These are phyloP conservation scores for Schoenoplectus triqueter DNA, from an alignment of 202 grass and related monocot genomes.

Conservation along the genomic window DNA sequence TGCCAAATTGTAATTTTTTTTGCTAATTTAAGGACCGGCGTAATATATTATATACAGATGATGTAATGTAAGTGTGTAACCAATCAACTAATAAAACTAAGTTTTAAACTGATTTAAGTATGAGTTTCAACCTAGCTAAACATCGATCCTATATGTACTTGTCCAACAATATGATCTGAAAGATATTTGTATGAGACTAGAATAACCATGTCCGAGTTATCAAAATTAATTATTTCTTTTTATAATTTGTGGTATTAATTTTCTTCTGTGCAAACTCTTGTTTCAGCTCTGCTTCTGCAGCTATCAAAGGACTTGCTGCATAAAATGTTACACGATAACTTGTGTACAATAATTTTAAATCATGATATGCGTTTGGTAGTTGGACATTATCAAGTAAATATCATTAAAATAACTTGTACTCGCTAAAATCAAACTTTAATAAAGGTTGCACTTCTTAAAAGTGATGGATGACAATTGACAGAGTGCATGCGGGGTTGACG, in stretches of 20 bases:
- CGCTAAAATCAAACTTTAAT: not conserved
- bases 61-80: not conserved
- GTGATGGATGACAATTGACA: not conserved
- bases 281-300: not conserved
- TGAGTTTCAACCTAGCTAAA: not conserved
- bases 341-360: not conserved
- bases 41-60: not conserved
- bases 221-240: not conserved
- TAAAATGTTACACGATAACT: not conserved
- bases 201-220: not conserved
- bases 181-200: too few species aligned
- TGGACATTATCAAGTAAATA: slow-evolving; percentile 1
- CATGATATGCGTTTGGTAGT: not conserved
- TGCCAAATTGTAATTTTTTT: not conserved
- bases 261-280: not conserved
- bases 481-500: not conserved
- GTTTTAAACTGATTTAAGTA: not conserved
- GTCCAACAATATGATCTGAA: not conserved
- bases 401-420: not conserved
- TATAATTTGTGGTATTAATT: too few species aligned
- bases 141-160: not conserved
- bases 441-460: not conserved
- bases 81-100: not conserved
- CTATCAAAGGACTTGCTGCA: not conserved
- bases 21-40: not conserved